Base-by-base conservation (phyloP, 305 asterid species). In the Fraxinus ornus region DNA sequence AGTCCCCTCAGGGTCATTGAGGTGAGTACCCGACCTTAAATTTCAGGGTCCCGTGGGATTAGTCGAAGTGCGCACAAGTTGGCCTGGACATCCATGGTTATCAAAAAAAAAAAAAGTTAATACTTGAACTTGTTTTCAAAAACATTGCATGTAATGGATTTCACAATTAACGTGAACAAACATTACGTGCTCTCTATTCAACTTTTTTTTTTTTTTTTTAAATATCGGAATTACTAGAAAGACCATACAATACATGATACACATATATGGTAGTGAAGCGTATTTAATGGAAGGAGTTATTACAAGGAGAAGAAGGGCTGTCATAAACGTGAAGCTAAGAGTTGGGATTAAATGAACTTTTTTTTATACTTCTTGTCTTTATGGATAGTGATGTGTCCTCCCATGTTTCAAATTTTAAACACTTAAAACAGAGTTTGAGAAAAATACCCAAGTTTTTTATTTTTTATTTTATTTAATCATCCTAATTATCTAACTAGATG, bases 281-380 rank as follows among this genome's bases (percentile, higher is more conserved):
- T 47, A 85, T 71, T 85, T 64, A 88, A 60, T 66, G 57, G 73
- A 30, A 79, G 26, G 60, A 10, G 24, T 79, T 37, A 66, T 79
- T 24, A 76, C 55, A 79, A 79, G 74, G 84, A 60, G 30, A 85
- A 49, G 83, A 72, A 49, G 30, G 57, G 39, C 83, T 78, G 80
- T 24, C 77, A 76, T 4, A 81, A 72, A 81, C 79, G 83, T 84
- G 86, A 85, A 77, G 57, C 62, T 77, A 74, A 79, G 73, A 47
- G 17, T 68, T 76, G 47, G 44, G 26, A 79, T 77, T 88, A 74
- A 84, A 86, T 84, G 87, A 83, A 84, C 39, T 4, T 4, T 86
- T 79, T 62, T 24, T 78, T 35, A 9, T 68, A 4, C 44, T 85
- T 64, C 81, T 71, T 62, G 44, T 44, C 78, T 8, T 49, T 5